Evolutionary conservation across 2,329 filamentous ascomycete species (phyloP).

Genomic region (Penicillium sp.): DNA sequence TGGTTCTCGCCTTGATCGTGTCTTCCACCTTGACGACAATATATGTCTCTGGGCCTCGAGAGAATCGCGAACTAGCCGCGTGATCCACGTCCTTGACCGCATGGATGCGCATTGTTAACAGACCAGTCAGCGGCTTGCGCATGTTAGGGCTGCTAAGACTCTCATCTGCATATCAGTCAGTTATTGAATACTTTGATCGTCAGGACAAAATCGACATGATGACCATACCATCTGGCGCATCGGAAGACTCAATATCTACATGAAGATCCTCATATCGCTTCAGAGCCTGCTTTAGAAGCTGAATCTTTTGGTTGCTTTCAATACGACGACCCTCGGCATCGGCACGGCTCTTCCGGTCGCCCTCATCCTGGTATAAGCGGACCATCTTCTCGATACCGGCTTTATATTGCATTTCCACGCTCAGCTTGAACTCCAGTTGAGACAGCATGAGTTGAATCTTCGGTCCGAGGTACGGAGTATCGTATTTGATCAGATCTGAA

Average conservation of each 20-base stretch:
- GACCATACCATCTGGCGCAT: slow-evolving; percentile 74
- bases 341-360: slow-evolving; percentile 89
- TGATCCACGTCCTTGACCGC: slow-evolving; percentile 95
- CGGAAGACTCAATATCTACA: slow-evolving; percentile 80
- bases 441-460: slow-evolving; percentile 99
- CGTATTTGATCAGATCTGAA: slow-evolving; percentile 95
- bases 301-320: slow-evolving; percentile 97
- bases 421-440: slow-evolving; percentile 97
- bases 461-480: slow-evolving; percentile 89
- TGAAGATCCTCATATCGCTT: slow-evolving; percentile 97
- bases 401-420: slow-evolving; percentile 98
- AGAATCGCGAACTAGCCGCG: slow-evolving; percentile 76
- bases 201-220: neutral
- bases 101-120: slow-evolving; percentile 80
- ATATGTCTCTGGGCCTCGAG: slow-evolving; percentile 89
- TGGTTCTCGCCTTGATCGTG: slow-evolving; percentile 82
- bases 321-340: slow-evolving; percentile 87
- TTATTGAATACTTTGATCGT: neutral
- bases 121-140: slow-evolving; percentile 91
- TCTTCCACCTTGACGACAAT: slow-evolving; percentile 97
- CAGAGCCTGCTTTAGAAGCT: slow-evolving; percentile 89
- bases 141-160: slow-evolving; percentile 94
- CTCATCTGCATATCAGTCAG: slow-evolving; percentile 66
- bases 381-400: slow-evolving; percentile 99
- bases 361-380: slow-evolving; percentile 93